Percentiles rank a stretch among this genome's conserved stretches.
Conservation (phyloP, 2,329 filamentous ascomycete genomes). For the Remersonia thermophila region DNA sequence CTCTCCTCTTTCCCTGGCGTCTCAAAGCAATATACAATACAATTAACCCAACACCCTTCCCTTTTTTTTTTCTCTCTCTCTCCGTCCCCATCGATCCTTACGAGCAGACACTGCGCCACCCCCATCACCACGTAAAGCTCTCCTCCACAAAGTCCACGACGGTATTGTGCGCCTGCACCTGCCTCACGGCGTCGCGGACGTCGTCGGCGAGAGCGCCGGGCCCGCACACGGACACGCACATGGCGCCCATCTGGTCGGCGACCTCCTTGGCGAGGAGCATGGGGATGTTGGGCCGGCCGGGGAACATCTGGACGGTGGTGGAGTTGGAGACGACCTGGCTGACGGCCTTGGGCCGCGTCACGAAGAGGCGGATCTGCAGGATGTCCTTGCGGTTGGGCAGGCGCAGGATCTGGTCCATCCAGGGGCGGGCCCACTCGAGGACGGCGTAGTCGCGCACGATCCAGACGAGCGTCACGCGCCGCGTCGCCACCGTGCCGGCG, state of each 20-base stretch:
- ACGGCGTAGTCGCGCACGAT: constrained; percentile 81
- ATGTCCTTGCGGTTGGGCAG: constrained; percentile 74
- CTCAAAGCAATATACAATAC: not conserved
- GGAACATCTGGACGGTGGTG: constrained; percentile 79
- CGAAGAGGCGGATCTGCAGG: constrained; percentile 76
- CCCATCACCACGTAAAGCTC: constrained; percentile 52
- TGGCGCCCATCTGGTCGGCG: constrained; percentile 69
- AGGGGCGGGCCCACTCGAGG: constrained; percentile 85
- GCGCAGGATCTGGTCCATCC: constrained; percentile 61
- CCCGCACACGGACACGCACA: constrained; percentile 74
- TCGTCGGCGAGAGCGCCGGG: constrained; percentile 65
- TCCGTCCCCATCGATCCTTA: too few species aligned
- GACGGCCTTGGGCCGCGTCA: constrained; percentile 76
- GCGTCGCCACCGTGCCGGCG: constrained; percentile 62
- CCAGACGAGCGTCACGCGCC: constrained; percentile 78
- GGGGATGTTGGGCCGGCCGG: constrained; percentile 73
- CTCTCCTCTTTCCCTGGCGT: too few species aligned
- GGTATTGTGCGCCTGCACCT: constrained; percentile 44
- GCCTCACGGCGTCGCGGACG: constrained; percentile 55
- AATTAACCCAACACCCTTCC: too few species aligned
- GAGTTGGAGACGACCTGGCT: constrained; percentile 68
- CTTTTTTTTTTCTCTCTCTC: too few species aligned
- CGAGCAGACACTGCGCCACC: too few species aligned
- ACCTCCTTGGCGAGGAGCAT: constrained; percentile 74
- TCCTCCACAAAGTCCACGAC: constrained; percentile 69